Percentiles rank a stretch among this genome's conserved stretches.
Conservation (phyloP, 768 basidiomycete genomes). For the Melanogaster broomeanus region DNA sequence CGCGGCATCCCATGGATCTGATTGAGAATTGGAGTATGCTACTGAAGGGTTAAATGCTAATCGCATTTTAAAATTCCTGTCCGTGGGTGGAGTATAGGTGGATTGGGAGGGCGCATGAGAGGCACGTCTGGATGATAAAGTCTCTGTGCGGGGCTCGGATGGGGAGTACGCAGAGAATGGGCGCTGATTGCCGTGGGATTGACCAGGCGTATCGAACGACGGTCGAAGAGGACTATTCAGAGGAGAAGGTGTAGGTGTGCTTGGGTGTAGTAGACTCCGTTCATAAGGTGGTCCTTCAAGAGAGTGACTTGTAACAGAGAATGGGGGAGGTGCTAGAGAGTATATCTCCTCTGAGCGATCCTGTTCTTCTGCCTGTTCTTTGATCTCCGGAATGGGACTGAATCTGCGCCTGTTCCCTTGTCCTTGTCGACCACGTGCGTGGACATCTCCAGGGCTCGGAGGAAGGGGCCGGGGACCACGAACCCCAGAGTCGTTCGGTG, state of each 20-base stretch:
- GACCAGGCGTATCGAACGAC: slow-evolving; percentile 20
- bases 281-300: slow-evolving; percentile 39
- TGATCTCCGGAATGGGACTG: slow-evolving; percentile 6
- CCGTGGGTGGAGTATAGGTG: slow-evolving; percentile 3
- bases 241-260: slow-evolving; percentile 22
- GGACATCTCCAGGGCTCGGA: slow-evolving; percentile 14
- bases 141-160: slow-evolving; percentile 8
- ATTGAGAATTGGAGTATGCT: slow-evolving; percentile 41
- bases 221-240: slow-evolving; percentile 24
- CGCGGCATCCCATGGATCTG: slow-evolving; percentile 7
- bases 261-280: slow-evolving; percentile 18
- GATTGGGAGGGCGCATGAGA: slow-evolving; percentile 12
- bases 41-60: slow-evolving; percentile 47
- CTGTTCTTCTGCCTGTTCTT: not conserved
- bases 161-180: slow-evolving; percentile 2
- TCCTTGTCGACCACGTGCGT: not conserved
- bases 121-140: slow-evolving; percentile 22
- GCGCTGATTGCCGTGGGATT: slow-evolving; percentile 7
- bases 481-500: not conserved
- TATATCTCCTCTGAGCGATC: slow-evolving; percentile 11
- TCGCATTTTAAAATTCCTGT: slow-evolving; percentile 7
- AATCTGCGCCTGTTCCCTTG: not conserved
- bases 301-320: slow-evolving; percentile 34
- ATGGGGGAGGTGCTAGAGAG: slow-evolving; percentile 35
- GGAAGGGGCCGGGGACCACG: slow-evolving; percentile 29